Percentiles rank a stretch among this genome's conserved stretches.
phyloP scores from a whole-genome alignment of 352 stramenopile species.

The Globisporangium middletonii region DNA sequence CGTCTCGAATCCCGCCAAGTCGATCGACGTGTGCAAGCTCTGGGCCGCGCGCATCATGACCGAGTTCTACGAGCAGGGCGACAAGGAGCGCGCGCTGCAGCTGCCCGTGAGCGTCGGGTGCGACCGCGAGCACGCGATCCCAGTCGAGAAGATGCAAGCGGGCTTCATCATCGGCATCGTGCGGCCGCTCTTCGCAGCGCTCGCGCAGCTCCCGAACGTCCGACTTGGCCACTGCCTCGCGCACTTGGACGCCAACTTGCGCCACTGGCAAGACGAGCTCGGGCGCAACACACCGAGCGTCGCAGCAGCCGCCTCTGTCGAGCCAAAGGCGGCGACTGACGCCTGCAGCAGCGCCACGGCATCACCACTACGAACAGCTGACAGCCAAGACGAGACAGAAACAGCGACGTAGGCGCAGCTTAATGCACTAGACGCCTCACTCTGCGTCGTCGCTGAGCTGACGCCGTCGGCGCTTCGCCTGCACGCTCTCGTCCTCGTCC shows the following conservation, averaged over 20 bases:
- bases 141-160: conserved; percentile 86
- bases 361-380: no score
- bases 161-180: conserved; percentile 94
- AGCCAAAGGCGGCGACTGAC: no score
- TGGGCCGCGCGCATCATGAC: conserved; percentile 89
- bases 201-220: conserved; percentile 47
- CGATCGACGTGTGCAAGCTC: conserved; percentile 59
- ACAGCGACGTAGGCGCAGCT: not conserved
- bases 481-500: not conserved
- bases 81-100: conserved; percentile 88
- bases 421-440: conserved; percentile 6
- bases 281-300: conserved; percentile 22
- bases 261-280: conserved; percentile 68
- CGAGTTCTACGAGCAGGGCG: conserved; percentile 94
- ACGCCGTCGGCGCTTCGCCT: conserved; percentile 4
- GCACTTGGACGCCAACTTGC: conserved; percentile 63
- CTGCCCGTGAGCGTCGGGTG: conserved; percentile 87
- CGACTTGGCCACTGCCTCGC: conserved; percentile 52
- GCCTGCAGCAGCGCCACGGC: no score
- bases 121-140: conserved; percentile 84
- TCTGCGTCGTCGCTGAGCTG: conserved; percentile 1
- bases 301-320: conserved; percentile 4
- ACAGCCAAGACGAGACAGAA: not conserved
- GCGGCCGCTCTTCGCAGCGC: conserved; percentile 58
- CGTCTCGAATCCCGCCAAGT: conserved; percentile 91